Evolutionary conservation across 2,329 filamentous ascomycete genomes (phyloP), one percentile per base, ranked within the genome.

Genomic region (Fusarium zealandicum): DNA sequence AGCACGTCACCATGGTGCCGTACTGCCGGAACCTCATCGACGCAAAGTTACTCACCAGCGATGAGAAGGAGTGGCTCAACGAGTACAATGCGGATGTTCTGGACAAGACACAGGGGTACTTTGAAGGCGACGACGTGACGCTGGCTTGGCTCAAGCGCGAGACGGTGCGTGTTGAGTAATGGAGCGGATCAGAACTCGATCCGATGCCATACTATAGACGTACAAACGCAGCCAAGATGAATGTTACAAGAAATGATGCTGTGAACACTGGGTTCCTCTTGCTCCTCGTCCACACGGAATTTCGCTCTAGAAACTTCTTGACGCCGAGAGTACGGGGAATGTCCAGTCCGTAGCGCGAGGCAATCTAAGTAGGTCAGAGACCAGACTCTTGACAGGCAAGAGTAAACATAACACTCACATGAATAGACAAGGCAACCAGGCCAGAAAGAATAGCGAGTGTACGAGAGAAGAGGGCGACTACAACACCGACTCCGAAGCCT

Each of bases 1-100:
- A 99, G 78, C 91, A 96, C 73, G 92, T 98, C 62, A 99, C 95
- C 0, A 92, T 99, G 92, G 92, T 93, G 14, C 95, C 95, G 0
- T 92, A 96, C 75, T 97, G 93, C 76, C 85, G 87, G 57, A 97
- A 92, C 57, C 78, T 99, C 61, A 92, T 96, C 60, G 90, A 98
- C 66, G 78, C 82, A 48, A 80, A 72, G 44, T 78, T 96, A 28
- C 76, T 99, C 63, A 92, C 87, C 0, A 78, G 80, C 5, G 80
- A 78, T 11, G 95, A 99, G 78, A 90, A 88, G 76, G 76, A 83
- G 56, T 99, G 93, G 90, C 76, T 99, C 63, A 96, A 98, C 68
- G 81, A 86, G 35, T 96, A 96, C 72, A 90, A 96, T 71, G 76
- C 81, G 28, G 88, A 95, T 72, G 88, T 99, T 13, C 83, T 86